phyloP scores from a whole-genome alignment of 805 yeast species.

The Yarrowia porcina region DNA sequence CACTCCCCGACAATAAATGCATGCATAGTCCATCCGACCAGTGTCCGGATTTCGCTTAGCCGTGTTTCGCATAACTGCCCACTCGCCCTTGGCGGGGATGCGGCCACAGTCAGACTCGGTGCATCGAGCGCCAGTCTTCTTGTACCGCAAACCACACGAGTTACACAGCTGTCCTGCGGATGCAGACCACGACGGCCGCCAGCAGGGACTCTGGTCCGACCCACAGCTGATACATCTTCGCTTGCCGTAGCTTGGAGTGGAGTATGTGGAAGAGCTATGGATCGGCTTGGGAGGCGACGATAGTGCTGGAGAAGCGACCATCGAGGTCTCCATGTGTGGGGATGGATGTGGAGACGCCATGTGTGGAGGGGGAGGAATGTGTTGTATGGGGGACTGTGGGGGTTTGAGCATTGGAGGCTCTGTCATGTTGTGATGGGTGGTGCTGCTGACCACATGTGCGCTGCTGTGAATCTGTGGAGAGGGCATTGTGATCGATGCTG shows the following conservation, averaged over 20 bases:
- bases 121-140: slow-evolving; percentile 92
- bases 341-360: slow-evolving; percentile 7
- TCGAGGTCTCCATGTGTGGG: slow-evolving; percentile 2
- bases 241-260: slow-evolving; percentile 26
- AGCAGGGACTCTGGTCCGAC: slow-evolving; percentile 88
- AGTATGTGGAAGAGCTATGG: background rate
- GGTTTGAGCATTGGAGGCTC: slow-evolving; percentile 5
- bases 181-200: slow-evolving; percentile 97
- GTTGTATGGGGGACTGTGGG: slow-evolving; percentile 19
- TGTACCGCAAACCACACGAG: slow-evolving; percentile 91
- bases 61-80: slow-evolving; percentile 72
- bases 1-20: slow-evolving; percentile 58
- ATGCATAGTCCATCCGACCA: slow-evolving; percentile 40
- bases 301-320: background rate
- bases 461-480: background rate
- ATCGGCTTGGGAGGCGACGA: slow-evolving; percentile 1
- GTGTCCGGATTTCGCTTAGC: slow-evolving; percentile 44
- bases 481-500: background rate
- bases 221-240: slow-evolving; percentile 88
- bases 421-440: background rate
- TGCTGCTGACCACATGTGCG: background rate
- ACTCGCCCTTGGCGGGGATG: slow-evolving; percentile 95
- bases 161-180: slow-evolving; percentile 94
- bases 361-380: slow-evolving; percentile 7
- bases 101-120: slow-evolving; percentile 69